These are phyloP conservation scores for Pyronema omphalodes DNA, from an alignment of 495 filamentous ascomycete species.

Conservation along the genomic window DNA sequence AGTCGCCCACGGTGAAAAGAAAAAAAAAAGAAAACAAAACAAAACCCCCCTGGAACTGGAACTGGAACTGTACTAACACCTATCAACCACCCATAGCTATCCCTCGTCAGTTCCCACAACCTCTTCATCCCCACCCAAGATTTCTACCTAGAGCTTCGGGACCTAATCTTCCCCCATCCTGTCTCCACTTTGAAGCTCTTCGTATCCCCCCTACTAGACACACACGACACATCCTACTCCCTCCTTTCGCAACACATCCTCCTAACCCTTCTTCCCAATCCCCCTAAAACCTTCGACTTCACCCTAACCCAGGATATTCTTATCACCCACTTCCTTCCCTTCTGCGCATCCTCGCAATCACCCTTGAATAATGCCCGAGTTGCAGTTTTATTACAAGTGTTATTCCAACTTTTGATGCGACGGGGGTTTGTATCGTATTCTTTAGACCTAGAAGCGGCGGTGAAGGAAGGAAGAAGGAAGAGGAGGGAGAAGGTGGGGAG, in stretches of 20 bases:
- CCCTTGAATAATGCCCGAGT: constrained; percentile 64
- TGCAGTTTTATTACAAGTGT: constrained; percentile 51
- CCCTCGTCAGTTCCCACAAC: constrained; percentile 31
- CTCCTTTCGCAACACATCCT: constrained; percentile 49
- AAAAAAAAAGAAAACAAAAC: constrained; percentile 14
- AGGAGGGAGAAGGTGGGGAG: constrained; percentile 33
- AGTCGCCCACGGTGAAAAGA: too few species aligned
- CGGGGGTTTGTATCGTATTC: constrained; percentile 30
- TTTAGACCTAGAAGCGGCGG: constrained; percentile 31
- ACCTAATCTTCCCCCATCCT: constrained; percentile 45
- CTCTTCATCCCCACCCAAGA: constrained; percentile 34
- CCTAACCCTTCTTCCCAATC: constrained; percentile 39
- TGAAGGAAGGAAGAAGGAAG: constrained; percentile 44
- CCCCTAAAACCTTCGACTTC: constrained; percentile 27
- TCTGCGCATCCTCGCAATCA: constrained; percentile 41
- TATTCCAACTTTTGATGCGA: constrained; percentile 41
- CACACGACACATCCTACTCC: constrained; percentile 31
- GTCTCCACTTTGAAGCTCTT: constrained; percentile 56
- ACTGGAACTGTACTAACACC: too few species aligned
- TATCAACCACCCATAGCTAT: constrained; percentile 24
- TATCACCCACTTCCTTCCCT: constrained; percentile 52
- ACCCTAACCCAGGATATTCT: constrained; percentile 39
- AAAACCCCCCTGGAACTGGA: constrained; percentile 17
- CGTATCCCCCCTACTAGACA: constrained; percentile 29
- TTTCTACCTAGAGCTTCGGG: constrained; percentile 50